Evolutionary conservation across 192 early-diverging fungal species (phyloP).

Genomic region (Backusella australiensis): DNA sequence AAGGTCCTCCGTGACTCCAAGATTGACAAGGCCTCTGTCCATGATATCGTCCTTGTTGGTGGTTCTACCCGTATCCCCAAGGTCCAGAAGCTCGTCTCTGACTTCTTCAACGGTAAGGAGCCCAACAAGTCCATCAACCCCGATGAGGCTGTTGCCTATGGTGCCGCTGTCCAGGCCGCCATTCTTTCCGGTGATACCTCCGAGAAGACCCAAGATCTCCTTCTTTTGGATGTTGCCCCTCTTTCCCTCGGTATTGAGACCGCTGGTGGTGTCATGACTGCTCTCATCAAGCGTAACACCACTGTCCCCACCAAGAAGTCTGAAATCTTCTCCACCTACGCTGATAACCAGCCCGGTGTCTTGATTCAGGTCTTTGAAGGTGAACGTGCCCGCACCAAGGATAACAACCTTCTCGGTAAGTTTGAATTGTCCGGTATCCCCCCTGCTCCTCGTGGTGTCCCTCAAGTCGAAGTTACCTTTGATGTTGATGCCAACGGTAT

Average conservation of each 20-base stretch:
- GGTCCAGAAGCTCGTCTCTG: conserved; percentile 97
- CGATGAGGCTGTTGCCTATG: too few species aligned
- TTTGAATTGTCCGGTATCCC: conserved; percentile 97
- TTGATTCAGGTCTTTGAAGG: conserved; percentile 97
- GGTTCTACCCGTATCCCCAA: conserved; percentile 99
- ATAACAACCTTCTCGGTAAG: conserved; percentile 98
- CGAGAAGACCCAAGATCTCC: too few species aligned
- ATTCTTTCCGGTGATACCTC: too few species aligned
- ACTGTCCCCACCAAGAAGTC: conserved; percentile 98
- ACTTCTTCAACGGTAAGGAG: conserved; percentile 99
- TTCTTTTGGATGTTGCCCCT: too few species aligned
- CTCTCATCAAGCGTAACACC: conserved; percentile 97
- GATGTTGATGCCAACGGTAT: conserved; percentile 98
- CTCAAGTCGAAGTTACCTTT: conserved; percentile 96
- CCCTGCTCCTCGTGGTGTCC: conserved; percentile 95
- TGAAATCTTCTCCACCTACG: conserved; percentile 95
- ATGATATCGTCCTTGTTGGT: conserved; percentile 98
- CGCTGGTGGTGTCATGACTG: conserved; percentile 97
- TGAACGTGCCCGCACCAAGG: conserved; percentile 93
- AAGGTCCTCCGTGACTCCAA: conserved; percentile 97
- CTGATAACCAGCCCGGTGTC: conserved; percentile 97
- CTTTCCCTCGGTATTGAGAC: too few species aligned
- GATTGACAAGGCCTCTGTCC: conserved; percentile 88
- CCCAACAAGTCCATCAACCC: conserved; percentile 62
- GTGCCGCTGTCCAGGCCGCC: too few species aligned